These are phyloP conservation scores for Pseudopyricularia javanii DNA, from an alignment of 2,329 filamentous ascomycete species.

Conservation along the genomic window DNA sequence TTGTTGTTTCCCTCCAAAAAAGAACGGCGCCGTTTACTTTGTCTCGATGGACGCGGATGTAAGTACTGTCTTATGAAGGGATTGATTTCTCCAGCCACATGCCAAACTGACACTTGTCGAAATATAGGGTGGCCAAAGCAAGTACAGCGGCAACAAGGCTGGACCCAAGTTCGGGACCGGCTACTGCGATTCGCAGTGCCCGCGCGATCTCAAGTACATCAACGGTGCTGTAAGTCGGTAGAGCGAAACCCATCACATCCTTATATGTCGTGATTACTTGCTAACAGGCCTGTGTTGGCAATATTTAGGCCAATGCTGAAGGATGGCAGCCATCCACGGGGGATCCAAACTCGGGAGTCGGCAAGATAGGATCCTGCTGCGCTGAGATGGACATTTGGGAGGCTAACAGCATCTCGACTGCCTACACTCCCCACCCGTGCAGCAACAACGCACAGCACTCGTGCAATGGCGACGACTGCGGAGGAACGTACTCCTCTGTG, in stretches of 20 bases:
- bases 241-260: too few species aligned
- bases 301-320: slow-evolving; percentile 34
- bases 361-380: slow-evolving; percentile 35
- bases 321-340: slow-evolving; percentile 36
- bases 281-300: neutral
- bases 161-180: slow-evolving; percentile 42
- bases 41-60: slow-evolving; percentile 45
- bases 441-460: slow-evolving; percentile 31
- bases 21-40: slow-evolving; percentile 55
- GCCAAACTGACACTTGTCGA: neutral
- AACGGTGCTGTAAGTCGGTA: slow-evolving; percentile 28
- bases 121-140: slow-evolving; percentile 21
- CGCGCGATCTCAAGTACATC: slow-evolving; percentile 39
- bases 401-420: slow-evolving; percentile 24
- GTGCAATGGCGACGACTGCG: slow-evolving; percentile 38
- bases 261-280: neutral
- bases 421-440: slow-evolving; percentile 28
- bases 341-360: slow-evolving; percentile 42
- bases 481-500: slow-evolving; percentile 35
- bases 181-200: slow-evolving; percentile 35
- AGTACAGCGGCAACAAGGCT: slow-evolving; percentile 18
- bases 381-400: slow-evolving; percentile 35
- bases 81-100: neutral
- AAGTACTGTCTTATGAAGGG: neutral
- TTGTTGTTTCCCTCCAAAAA: too few species aligned